Evolutionary conservation across 306 rosid genomes (phyloP).

Genomic region (Purshia tridentata): DNA sequence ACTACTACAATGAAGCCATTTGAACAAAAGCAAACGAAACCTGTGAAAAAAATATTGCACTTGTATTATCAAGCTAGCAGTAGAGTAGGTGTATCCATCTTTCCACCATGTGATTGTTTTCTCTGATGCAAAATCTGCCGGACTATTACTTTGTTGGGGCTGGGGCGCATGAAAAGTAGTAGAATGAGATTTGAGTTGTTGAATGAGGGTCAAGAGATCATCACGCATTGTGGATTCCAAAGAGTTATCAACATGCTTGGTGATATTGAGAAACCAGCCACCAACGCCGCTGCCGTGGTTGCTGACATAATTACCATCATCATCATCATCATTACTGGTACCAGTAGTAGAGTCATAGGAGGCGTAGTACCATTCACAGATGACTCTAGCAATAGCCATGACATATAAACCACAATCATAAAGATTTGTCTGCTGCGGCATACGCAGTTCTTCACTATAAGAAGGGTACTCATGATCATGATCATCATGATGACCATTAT

Average conservation of each 20-base stretch:
- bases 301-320: neutral
- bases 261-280: neutral
- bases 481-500: too few relatives aligned
- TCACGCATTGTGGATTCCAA: slow-evolving; percentile 1
- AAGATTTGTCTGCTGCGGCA: slow-evolving; percentile 1
- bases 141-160: neutral
- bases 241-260: neutral
- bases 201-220: neutral
- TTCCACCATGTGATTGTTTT: too few relatives aligned
- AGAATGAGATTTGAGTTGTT: neutral
- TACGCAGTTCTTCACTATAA: neutral
- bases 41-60: too few relatives aligned
- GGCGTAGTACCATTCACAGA: slow-evolving; percentile 12
- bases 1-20: too few relatives aligned
- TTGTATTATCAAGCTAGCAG: too few relatives aligned
- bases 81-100: too few relatives aligned
- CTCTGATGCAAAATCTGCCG: too few relatives aligned
- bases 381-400: slow-evolving; percentile 9
- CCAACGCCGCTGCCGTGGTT: neutral
- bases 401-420: slow-evolving; percentile 20
- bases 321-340: neutral
- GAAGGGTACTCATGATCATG: neutral
- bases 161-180: neutral
- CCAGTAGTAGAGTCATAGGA: neutral
- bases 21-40: too few relatives aligned